These are phyloP conservation scores for Termitomyces sp. DNA, from an alignment of 768 basidiomycete genomes.

Conservation along the genomic window DNA sequence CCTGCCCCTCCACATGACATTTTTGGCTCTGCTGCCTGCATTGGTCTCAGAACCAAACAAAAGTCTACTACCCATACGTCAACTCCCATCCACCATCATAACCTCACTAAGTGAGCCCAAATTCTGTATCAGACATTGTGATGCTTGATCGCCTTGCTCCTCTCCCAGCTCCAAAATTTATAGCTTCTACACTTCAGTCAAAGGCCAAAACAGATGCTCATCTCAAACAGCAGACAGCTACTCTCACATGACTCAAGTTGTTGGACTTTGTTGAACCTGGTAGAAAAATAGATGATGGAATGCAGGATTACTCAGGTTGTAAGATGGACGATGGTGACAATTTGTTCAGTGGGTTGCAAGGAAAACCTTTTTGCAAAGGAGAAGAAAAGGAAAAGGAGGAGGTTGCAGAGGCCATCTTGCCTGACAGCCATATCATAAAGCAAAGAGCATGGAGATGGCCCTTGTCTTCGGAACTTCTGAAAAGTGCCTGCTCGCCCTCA, in stretches of 20 bases:
- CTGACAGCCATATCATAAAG: constrained; percentile 72
- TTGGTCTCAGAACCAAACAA: constrained; percentile 56
- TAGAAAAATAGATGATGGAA: constrained; percentile 34
- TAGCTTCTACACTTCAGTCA: constrained; percentile 39
- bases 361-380: constrained; percentile 24
- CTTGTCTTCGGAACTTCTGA: constrained; percentile 58
- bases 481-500: constrained; percentile 38
- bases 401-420: constrained; percentile 65
- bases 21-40: constrained; percentile 18
- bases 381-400: constrained; percentile 47
- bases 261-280: constrained; percentile 45
- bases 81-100: constrained; percentile 52
- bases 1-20: constrained; percentile 17
- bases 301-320: constrained; percentile 46
- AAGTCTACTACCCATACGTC: constrained; percentile 47
- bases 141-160: constrained; percentile 51
- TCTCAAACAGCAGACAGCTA: constrained; percentile 51
- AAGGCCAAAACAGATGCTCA: constrained; percentile 50
- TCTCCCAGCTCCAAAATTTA: constrained; percentile 46
- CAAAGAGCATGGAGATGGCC: constrained; percentile 70
- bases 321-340: constrained; percentile 39
- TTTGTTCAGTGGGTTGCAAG: constrained; percentile 26
- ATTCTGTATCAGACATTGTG: constrained; percentile 29
- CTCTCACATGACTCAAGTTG: constrained; percentile 55
- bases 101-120: constrained; percentile 27